Evolutionary conservation across 2,329 filamentous ascomycete genomes (phyloP), one percentile per base, ranked within the genome.

Genomic region (Tolypocladium sp.): DNA sequence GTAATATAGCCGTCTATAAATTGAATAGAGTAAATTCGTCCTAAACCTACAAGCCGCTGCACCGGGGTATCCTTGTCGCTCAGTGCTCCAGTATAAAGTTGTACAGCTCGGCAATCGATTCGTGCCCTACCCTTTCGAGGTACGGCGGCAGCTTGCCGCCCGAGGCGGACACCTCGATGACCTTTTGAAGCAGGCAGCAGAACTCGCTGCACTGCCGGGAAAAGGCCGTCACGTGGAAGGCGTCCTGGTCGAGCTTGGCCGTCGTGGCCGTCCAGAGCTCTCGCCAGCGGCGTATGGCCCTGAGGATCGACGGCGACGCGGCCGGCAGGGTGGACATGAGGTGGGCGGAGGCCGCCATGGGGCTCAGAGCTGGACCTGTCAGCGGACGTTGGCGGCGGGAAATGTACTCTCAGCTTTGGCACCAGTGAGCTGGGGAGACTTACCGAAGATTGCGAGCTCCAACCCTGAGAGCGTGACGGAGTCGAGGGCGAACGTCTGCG

Each of bases 261-360:
- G 53, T 55, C 2, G 57, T 41, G 13, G 55, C 46, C 1, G 57
- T 60, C 64, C 65, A 67, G 30, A 67, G 61, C 27, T 56, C 35
- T 44, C 64, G 63, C 65, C 66, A 68, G 9, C 65, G 60, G 1
- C 59, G 55, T 5, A 64, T 38, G 22, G 65, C 62, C 9, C 64
- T 62, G 1, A 63, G 38, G 22, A 66, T 25, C 12, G 58, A 54
- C 1, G 61, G 56, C 1, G 62, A 52, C 7, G 57, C 58, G 7
- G 57, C 13, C 0, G 61, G 56, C 15, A 67, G 55, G 1, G 59
- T 55, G 10, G 60, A 63, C 59, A 60, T 63, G 25, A 63, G 58
- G n/a, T 62, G 58, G 9, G 54, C 25, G 4, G 58, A 56, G 17
- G 41, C 33, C 5, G 58, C 53, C 6, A 59, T n/a, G 37, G 58